Evolutionary conservation across 805 yeast species (phyloP).

Genomic region (Kuraishia floccosa): DNA sequence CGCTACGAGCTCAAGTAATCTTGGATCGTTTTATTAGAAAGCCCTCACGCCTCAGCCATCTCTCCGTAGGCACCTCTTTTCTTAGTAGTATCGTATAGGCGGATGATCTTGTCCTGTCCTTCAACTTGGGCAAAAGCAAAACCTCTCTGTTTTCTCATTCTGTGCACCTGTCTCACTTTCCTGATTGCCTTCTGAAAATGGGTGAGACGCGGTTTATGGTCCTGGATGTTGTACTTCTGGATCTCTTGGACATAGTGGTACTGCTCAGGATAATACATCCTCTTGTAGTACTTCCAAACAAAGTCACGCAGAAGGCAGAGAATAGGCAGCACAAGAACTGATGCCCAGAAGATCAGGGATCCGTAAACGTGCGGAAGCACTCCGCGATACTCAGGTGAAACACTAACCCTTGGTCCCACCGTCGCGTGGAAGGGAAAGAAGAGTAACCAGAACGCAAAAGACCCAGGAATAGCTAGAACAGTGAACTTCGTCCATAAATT

Average conservation of each 20-base stretch:
- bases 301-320: conserved; percentile 80
- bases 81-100: conserved; percentile 93
- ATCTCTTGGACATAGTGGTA: conserved; percentile 95
- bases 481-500: conserved; percentile 95
- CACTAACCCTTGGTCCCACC: conserved; percentile 72
- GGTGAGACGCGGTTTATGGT: conserved; percentile 91
- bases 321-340: conserved; percentile 60
- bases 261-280: conserved; percentile 84
- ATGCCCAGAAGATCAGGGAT: conserved; percentile 74
- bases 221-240: conserved; percentile 89
- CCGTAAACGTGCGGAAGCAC: conserved; percentile 68
- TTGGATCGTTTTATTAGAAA: neutral
- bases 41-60: neutral
- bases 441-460: conserved; percentile 71
- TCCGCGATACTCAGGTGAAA: conserved; percentile 80
- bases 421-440: conserved; percentile 82
- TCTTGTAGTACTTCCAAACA: conserved; percentile 87
- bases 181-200: conserved; percentile 95
- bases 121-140: conserved; percentile 96
- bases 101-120: conserved; percentile 81
- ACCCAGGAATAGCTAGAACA: conserved; percentile 88
- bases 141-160: conserved; percentile 97
- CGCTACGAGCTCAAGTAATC: neutral
- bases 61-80: conserved; percentile 8
- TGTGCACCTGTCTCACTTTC: conserved; percentile 94